Conservation (phyloP, 139 green algal species). For the Volvox reticuliferus region DNA sequence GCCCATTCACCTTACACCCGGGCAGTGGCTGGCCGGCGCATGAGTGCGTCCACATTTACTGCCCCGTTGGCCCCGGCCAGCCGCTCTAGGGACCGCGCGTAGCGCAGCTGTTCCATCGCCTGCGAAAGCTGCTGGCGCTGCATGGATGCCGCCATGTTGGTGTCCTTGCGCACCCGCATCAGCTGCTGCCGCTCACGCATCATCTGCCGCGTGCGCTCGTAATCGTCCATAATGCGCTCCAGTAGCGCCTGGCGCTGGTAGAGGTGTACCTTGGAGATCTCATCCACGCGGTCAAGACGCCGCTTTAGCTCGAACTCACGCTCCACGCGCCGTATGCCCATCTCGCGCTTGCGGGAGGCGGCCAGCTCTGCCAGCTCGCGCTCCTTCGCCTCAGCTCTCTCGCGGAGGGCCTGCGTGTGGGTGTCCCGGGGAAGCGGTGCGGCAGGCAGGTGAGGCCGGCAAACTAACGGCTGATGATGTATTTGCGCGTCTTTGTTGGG, state of each 20-base stretch:
- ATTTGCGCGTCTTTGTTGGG: no score
- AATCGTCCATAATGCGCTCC: conserved; percentile 81
- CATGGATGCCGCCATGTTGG: conserved; percentile 85
- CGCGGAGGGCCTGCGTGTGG: conserved; percentile 51
- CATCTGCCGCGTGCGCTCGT: conserved; percentile 69
- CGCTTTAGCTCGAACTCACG: conserved; percentile 69
- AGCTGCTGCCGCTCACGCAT: conserved; percentile 65
- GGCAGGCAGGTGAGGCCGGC: no score
- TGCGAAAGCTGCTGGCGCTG: conserved; percentile 73
- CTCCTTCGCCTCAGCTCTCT: conserved; percentile 77
- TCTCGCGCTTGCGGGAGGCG: conserved; percentile 67
- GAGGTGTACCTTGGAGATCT: conserved; percentile 75
- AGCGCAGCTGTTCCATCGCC: conserved; percentile 66
- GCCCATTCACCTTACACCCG: conserved; percentile 11
- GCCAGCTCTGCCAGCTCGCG: conserved; percentile 70
- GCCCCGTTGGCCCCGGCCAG: conserved; percentile 18
- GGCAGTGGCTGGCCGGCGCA: conserved; percentile 5
- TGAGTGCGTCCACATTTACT: not conserved
- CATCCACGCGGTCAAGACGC: conserved; percentile 73
- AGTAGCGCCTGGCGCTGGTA: conserved; percentile 81
- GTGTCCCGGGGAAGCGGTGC: no score
- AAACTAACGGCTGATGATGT: no score
- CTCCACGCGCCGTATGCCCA: conserved; percentile 69
- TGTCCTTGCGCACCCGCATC: conserved; percentile 78
- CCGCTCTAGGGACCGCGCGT: not conserved